Conservation (phyloP, 148 eudicot genomes). For the Dysphania ambrosioides region DNA sequence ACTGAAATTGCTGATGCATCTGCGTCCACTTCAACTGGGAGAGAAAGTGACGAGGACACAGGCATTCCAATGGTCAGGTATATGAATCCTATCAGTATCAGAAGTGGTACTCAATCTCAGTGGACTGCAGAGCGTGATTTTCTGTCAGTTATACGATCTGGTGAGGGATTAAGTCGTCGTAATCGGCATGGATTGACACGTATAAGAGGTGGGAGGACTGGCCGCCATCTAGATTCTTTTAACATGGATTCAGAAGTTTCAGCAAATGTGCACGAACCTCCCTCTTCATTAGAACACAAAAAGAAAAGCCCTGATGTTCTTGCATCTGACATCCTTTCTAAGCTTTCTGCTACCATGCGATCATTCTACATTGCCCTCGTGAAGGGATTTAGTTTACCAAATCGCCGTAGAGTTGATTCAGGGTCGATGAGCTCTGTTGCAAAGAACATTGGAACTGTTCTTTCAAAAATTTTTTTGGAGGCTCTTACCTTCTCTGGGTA, state of each 20-base stretch:
- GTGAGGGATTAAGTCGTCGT: conserved; percentile 87
- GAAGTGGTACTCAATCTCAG: conserved; percentile 65
- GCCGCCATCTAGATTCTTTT: conserved; percentile 76
- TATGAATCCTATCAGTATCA: conserved; percentile 67
- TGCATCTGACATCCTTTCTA: conserved; percentile 61
- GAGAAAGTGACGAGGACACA: conserved; percentile 92
- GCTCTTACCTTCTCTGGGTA: conserved; percentile 78
- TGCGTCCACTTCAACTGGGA: conserved; percentile 50
- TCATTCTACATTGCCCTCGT: conserved; percentile 77
- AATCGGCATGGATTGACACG: conserved; percentile 84
- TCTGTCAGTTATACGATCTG: conserved; percentile 69
- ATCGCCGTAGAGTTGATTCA: conserved; percentile 87
- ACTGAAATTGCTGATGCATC: conserved; percentile 57
- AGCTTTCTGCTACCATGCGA: conserved; percentile 73
- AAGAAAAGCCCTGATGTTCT: conserved; percentile 85
- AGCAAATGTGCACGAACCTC: conserved; percentile 44
- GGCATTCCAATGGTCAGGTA: conserved; percentile 62
- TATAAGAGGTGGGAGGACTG: conserved; percentile 77
- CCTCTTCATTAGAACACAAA: conserved; percentile 49
- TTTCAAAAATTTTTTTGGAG: conserved; percentile 76
- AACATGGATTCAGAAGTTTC: conserved; percentile 68
- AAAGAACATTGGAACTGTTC: conserved; percentile 78
- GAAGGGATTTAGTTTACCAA: conserved; percentile 80
- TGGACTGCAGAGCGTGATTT: conserved; percentile 86
- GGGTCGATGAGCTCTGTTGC: conserved; percentile 71